Base-by-base conservation (phyloP, 73 alveolate genomes). In the Paramecium pentaurelia region DNA sequence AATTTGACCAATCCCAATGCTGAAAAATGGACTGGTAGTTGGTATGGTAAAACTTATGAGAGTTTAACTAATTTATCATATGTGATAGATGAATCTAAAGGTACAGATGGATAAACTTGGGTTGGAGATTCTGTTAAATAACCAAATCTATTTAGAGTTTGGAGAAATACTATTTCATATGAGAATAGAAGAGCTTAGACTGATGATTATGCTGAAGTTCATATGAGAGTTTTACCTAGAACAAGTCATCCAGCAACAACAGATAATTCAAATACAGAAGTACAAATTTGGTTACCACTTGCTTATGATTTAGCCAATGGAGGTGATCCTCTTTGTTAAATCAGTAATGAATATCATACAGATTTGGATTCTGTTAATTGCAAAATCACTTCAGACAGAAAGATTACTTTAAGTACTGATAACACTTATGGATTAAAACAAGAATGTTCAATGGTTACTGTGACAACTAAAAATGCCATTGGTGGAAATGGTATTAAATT, bases 281-380 rank as follows among this genome's bases (percentile, higher is more conserved):
- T 87, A 10, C 4, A 87, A 40, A 47, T 87, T 18, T 87, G 93
- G 93, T 64, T 87, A 77, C 93, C 93, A 14, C 47, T 58, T 42
- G 88, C 93, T 25, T 87, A 87, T 87, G 93, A 87, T 64, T 42
- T 87, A 42, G 88, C 93, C 5, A 87, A 87, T 87, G 93, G 93
- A 22, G 93, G 93, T 34, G 71, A 86, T 59, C 18, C 83, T 8
- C 70, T 87, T 25, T 87, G 93, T 47, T 9, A 36, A 8, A 73
- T 87, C 1, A 77, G 86, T 40, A 73, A 87, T 38, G 49, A 64
- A 44, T 87, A 87, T 34, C 93, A 87, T 60, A 6, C 75, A 28
- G 93, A 87, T 68, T 64, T 87, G 38, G 88, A 60, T 60, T 86
- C 88, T 42, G 58, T 42, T 59, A 64, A 87, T 40, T 87, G 93